Evolutionary conservation across 129 eudicot species (phyloP).

Genomic region (Lonicera japonica): DNA sequence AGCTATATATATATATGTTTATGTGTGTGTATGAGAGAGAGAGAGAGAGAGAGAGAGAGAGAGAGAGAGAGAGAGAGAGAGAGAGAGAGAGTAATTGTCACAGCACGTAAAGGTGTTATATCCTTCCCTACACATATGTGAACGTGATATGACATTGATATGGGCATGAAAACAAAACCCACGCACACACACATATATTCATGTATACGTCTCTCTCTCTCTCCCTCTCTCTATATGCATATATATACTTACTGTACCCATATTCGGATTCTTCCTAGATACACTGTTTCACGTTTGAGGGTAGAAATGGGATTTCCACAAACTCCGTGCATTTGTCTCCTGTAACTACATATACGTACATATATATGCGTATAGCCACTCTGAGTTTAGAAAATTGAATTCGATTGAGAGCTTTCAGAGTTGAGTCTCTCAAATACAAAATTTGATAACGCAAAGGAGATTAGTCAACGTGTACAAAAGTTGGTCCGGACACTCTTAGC

Average conservation of each 20-base stretch:
- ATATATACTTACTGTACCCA: not conserved
- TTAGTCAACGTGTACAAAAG: no score
- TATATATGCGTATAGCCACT: no score
- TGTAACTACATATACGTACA: not conserved
- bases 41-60: no score
- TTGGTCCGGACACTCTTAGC: no score
- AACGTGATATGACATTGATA: conserved; percentile 7
- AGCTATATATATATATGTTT: no score
- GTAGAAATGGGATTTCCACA: not conserved
- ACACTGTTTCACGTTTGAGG: not conserved
- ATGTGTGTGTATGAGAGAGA: no score
- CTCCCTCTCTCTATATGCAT: not conserved
- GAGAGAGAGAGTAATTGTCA: conserved; percentile 9
- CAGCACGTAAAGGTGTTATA: conserved; percentile 33
- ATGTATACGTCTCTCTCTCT: not conserved
- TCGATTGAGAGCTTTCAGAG: no score
- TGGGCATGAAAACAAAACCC: not conserved
- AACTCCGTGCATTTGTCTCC: not conserved
- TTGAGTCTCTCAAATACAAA: no score
- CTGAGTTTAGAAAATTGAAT: no score
- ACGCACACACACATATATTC: not conserved
- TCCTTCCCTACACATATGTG: conserved; percentile 1
- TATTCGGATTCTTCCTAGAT: not conserved
- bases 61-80: no score
- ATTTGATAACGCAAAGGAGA: no score